Percentiles rank a stretch among this genome's conserved stretches.
Conservation (phyloP, 2,329 filamentous ascomycete genomes). For the Penicillium sumatraense region DNA sequence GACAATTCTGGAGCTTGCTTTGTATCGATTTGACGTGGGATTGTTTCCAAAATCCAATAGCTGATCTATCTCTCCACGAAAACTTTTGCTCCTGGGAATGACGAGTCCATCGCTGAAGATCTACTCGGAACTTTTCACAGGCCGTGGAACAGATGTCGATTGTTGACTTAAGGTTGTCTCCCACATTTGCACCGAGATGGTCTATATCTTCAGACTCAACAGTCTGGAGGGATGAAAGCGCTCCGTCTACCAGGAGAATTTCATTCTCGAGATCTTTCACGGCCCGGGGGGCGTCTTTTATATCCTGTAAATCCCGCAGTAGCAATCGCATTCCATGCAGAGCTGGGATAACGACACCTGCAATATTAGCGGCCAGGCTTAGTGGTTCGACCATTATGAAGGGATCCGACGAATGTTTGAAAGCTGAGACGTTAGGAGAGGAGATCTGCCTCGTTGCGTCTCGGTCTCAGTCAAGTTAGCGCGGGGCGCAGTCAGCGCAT, state of each 20-base stretch:
- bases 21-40: slow-evolving; percentile 11
- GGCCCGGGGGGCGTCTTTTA: slow-evolving; percentile 13
- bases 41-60: slow-evolving; percentile 13
- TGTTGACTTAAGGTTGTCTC: slow-evolving; percentile 2
- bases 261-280: slow-evolving; percentile 2
- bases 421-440: background rate
- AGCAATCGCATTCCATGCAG: slow-evolving; percentile 11
- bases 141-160: slow-evolving; percentile 1
- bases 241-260: slow-evolving; percentile 4
- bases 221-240: slow-evolving; percentile 6
- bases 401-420: background rate
- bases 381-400: slow-evolving; percentile 11
- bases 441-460: background rate
- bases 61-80: slow-evolving; percentile 7
- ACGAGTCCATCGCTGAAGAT: slow-evolving; percentile 12
- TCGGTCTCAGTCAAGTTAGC: background rate
- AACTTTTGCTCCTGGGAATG: slow-evolving; percentile 10
- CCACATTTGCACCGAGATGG: slow-evolving; percentile 1
- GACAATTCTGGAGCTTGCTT: slow-evolving; percentile 12
- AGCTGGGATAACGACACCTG: slow-evolving; percentile 11
- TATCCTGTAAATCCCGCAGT: slow-evolving; percentile 9
- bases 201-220: slow-evolving; percentile 5
- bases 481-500: background rate
- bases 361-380: slow-evolving; percentile 4
- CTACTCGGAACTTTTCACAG: slow-evolving; percentile 7